phyloP scores from a whole-genome alignment of 1,139 yeast species.

The Saccharomyces hybrid region DNA sequence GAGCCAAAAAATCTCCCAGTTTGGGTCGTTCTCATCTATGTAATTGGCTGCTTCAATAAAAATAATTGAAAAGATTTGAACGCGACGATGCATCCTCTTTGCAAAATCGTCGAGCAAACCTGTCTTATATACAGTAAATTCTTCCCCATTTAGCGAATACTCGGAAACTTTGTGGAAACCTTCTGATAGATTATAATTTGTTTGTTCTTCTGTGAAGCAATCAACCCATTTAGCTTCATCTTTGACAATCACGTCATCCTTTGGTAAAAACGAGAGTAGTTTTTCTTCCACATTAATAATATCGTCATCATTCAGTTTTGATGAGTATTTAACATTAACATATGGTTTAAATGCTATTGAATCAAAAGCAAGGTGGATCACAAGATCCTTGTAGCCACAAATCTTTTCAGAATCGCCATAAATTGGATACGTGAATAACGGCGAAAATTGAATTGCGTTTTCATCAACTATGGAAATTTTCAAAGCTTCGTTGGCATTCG shows the following conservation, averaged over 20 bases:
- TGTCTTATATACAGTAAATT: conserved; percentile 34
- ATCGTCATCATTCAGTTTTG: conserved; percentile 41
- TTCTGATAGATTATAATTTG: conserved; percentile 19
- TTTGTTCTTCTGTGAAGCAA: conserved; percentile 42
- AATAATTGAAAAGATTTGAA: conserved; percentile 71
- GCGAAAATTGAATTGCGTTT: conserved; percentile 52
- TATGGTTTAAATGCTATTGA: conserved; percentile 47
- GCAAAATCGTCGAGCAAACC: conserved; percentile 34
- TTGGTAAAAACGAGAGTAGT: conserved; percentile 52
- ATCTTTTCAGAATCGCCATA: conserved; percentile 88
- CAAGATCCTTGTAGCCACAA: conserved; percentile 71
- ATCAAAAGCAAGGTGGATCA: conserved; percentile 48
- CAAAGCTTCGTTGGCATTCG: conserved; percentile 58
- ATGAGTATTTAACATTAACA: conserved; percentile 48
- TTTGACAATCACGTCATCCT: conserved; percentile 45
- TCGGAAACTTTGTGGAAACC: conserved; percentile 12
- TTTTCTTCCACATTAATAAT: conserved; percentile 44
- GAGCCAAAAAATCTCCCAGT: conserved; percentile 55
- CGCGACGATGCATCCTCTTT: conserved; percentile 51
- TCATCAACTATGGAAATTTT: conserved; percentile 50
- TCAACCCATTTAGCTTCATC: conserved; percentile 65
- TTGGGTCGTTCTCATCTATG: conserved; percentile 65
- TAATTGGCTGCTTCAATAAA: conserved; percentile 93
- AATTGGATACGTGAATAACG: conserved; percentile 82
- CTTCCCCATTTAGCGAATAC: conserved; percentile 33